Evolutionary conservation across 2,329 filamentous ascomycete species (phyloP).

Genomic region (Rachicladosporium sp.): DNA sequence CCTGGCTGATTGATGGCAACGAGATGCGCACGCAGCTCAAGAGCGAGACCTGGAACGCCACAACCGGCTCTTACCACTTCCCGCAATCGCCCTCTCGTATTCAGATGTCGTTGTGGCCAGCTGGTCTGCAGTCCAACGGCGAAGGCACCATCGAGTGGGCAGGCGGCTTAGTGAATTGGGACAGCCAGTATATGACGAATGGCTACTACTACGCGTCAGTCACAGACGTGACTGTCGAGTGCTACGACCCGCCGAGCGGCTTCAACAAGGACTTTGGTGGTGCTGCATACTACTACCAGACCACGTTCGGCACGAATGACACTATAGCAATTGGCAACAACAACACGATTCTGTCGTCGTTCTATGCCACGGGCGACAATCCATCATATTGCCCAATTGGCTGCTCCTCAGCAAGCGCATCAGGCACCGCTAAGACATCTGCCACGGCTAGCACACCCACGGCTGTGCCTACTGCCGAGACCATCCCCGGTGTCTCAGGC

Average conservation of each 20-base stretch:
- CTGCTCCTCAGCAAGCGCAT: slow-evolving; percentile 9
- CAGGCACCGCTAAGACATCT: slow-evolving; percentile 15
- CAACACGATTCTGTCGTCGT: slow-evolving; percentile 61
- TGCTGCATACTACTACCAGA: slow-evolving; percentile 64
- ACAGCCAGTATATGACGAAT: slow-evolving; percentile 65
- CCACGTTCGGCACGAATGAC: slow-evolving; percentile 54
- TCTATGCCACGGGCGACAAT: slow-evolving; percentile 70
- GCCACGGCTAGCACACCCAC: slow-evolving; percentile 16
- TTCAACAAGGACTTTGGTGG: slow-evolving; percentile 42
- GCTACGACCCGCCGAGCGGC: slow-evolving; percentile 71
- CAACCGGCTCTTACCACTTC: slow-evolving; percentile 68
- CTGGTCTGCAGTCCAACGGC: slow-evolving; percentile 65
- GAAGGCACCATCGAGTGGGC: slow-evolving; percentile 84
- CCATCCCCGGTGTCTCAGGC: slow-evolving; percentile 45
- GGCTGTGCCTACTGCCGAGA: slow-evolving; percentile 24
- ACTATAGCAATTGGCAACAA: slow-evolving; percentile 67
- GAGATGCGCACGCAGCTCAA: slow-evolving; percentile 62
- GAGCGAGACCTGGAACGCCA: slow-evolving; percentile 74
- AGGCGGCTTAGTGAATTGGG: slow-evolving; percentile 82
- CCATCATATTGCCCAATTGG: slow-evolving; percentile 38
- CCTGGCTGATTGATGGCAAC: slow-evolving; percentile 77
- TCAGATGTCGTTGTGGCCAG: slow-evolving; percentile 93
- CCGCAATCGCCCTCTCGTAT: slow-evolving; percentile 86
- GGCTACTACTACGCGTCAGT: slow-evolving; percentile 85
- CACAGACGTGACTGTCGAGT: slow-evolving; percentile 66